Evolutionary conservation across 139 green algal genomes (phyloP).

Genomic region (Tetradesmus obliquus): DNA sequence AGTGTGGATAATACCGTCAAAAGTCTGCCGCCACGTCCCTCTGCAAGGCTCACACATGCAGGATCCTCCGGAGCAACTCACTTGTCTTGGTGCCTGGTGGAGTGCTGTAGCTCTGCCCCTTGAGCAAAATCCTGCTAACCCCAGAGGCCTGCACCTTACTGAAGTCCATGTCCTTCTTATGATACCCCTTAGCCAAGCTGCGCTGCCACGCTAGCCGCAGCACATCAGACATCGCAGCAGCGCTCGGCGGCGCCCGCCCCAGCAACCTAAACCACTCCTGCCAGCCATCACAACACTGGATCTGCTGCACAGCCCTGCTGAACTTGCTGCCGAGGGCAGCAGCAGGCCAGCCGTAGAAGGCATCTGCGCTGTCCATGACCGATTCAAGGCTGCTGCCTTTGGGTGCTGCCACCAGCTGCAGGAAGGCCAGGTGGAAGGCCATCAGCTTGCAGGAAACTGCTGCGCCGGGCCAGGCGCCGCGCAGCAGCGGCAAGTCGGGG

Average conservation of each 20-base stretch:
- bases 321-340: conserved; percentile 41
- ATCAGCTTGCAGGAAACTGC: conserved; percentile 33
- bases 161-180: conserved; percentile 46
- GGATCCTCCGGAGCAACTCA: background rate
- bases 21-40: too few relatives aligned
- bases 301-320: conserved; percentile 10
- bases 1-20: too few relatives aligned
- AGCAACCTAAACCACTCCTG: conserved; percentile 17
- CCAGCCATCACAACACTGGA: conserved; percentile 35
- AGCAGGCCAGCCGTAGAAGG: conserved; percentile 47
- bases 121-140: conserved; percentile 52
- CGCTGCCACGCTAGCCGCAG: conserved; percentile 7
- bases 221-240: conserved; percentile 12
- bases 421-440: conserved; percentile 48
- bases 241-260: background rate
- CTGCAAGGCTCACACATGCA: background rate
- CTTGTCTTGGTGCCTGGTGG: conserved; percentile 51
- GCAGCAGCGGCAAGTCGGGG: background rate
- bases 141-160: conserved; percentile 43
- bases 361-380: conserved; percentile 46
- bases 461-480: background rate
- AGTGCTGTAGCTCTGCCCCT: conserved; percentile 51
- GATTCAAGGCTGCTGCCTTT: conserved; percentile 18
- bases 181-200: conserved; percentile 42
- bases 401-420: conserved; percentile 40